Percentiles rank a stretch among this genome's conserved stretches.
Evolutionary conservation across 1,139 yeast genomes (phyloP).

Genomic region (Blastobotrys apis): DNA sequence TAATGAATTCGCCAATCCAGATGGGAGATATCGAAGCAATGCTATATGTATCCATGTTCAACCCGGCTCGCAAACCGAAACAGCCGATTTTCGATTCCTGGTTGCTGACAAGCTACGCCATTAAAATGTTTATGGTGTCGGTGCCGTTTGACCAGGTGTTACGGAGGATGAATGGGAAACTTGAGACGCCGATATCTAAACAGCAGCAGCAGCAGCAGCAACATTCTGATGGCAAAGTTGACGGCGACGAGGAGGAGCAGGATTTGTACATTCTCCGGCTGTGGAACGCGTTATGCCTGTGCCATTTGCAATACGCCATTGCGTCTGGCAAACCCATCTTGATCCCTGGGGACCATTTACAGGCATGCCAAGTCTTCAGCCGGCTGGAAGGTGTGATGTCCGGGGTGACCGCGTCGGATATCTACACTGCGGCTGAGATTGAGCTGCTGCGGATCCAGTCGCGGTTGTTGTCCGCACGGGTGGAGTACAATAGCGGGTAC

Average conservation of each 20-base stretch:
- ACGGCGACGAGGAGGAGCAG: constrained; percentile 27
- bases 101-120: constrained; percentile 46
- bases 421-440: constrained; percentile 17
- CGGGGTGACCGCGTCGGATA: constrained; percentile 10
- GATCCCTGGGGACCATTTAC: constrained; percentile 37
- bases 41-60: constrained; percentile 47
- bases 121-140: constrained; percentile 45
- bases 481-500: neutral
- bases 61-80: constrained; percentile 47
- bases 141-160: constrained; percentile 40
- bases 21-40: constrained; percentile 56
- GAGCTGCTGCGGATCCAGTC: constrained; percentile 15
- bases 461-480: neutral
- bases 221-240: no score
- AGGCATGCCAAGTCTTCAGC: constrained; percentile 31
- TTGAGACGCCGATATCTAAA: neutral
- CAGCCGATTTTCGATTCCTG: constrained; percentile 48
- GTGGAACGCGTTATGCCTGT: constrained; percentile 46
- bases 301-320: constrained; percentile 47
- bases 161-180: constrained; percentile 17
- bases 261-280: constrained; percentile 50
- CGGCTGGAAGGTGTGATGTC: no score
- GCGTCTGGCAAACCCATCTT: constrained; percentile 44
- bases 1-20: constrained; percentile 46
- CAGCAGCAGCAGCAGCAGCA: constrained; percentile 6